These are phyloP conservation scores for Podospora anserina DNA, from an alignment of 495 filamentous ascomycete genomes.

Conservation along the genomic window DNA sequence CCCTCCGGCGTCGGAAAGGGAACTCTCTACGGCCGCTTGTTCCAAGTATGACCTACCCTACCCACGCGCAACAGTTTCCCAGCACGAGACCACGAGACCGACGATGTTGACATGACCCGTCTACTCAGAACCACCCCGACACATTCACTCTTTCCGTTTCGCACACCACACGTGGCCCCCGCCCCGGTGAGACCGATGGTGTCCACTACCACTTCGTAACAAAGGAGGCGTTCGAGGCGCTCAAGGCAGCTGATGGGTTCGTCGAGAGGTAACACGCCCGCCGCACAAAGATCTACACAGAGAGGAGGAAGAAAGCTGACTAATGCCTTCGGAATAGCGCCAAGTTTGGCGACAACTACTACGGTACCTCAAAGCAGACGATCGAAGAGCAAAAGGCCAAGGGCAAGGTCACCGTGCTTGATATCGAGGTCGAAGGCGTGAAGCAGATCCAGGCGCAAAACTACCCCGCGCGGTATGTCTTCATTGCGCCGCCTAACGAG, in stretches of 20 bases:
- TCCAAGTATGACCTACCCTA: conserved; percentile 28
- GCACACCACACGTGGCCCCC: conserved; percentile 78
- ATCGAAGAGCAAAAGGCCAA: conserved; percentile 69
- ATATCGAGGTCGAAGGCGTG: conserved; percentile 98
- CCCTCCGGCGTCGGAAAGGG: conserved; percentile 86
- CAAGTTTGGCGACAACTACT: conserved; percentile 80
- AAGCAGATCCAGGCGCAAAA: conserved; percentile 84
- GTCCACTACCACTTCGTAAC: conserved; percentile 78
- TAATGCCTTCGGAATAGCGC: conserved; percentile 47
- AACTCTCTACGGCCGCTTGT: conserved; percentile 74
- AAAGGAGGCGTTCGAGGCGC: conserved; percentile 63
- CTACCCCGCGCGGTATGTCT: conserved; percentile 77
- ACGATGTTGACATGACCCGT: conserved; percentile 22
- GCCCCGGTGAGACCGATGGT: conserved; percentile 71
- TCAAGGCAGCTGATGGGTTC: conserved; percentile 70
- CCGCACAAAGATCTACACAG: neutral
- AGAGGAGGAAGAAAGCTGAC: neutral
- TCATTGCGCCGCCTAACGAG: conserved; percentile 75
- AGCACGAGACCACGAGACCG: conserved; percentile 35
- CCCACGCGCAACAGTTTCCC: neutral
- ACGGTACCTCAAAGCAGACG: conserved; percentile 77
- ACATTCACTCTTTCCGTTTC: conserved; percentile 81
- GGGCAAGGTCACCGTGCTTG: conserved; percentile 65
- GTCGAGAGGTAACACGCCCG: conserved; percentile 55
- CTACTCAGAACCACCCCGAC: conserved; percentile 51